A percentile compares a stretch with the other conserved stretches of the same genome.
These are phyloP conservation scores for Xylaria sp. DNA, from an alignment of 2,329 filamentous ascomycete species.

Conservation along the genomic window DNA sequence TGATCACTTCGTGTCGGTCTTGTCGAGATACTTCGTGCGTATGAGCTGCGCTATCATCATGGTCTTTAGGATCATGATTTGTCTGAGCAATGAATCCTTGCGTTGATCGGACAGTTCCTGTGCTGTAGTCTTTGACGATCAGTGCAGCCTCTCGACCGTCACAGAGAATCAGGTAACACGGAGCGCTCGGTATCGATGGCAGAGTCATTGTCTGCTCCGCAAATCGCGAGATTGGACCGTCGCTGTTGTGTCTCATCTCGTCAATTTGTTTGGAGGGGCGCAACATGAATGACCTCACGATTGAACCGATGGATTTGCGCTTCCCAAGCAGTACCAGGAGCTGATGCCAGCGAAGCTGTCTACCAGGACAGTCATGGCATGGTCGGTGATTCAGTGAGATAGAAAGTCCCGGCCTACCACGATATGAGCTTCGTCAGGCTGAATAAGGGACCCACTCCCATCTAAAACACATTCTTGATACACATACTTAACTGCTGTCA, in stretches of 20 bases:
- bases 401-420: constrained; percentile 53
- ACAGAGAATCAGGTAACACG: constrained; percentile 67
- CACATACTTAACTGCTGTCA: constrained; percentile 60
- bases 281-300: constrained; percentile 54
- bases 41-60: constrained; percentile 23
- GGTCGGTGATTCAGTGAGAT: constrained; percentile 63
- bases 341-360: constrained; percentile 59
- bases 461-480: neutral
- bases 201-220: constrained; percentile 45
- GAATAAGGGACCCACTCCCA: neutral
- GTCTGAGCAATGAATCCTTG: constrained; percentile 64
- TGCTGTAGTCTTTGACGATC: constrained; percentile 65
- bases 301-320: constrained; percentile 63
- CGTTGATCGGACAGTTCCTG: constrained; percentile 57
- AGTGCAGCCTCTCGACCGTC: constrained; percentile 58
- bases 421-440: constrained; percentile 11
- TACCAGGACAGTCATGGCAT: constrained; percentile 55
- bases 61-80: constrained; percentile 61
- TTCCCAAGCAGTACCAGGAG: constrained; percentile 64
- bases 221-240: constrained; percentile 14
- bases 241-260: constrained; percentile 2
- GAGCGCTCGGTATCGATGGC: constrained; percentile 56
- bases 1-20: constrained; percentile 24
- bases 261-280: neutral
- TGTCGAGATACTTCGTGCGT: constrained; percentile 13